phyloP scores from a whole-genome alignment of 2,329 filamentous ascomycete genomes.

The Arthrobotrys conoides region DNA sequence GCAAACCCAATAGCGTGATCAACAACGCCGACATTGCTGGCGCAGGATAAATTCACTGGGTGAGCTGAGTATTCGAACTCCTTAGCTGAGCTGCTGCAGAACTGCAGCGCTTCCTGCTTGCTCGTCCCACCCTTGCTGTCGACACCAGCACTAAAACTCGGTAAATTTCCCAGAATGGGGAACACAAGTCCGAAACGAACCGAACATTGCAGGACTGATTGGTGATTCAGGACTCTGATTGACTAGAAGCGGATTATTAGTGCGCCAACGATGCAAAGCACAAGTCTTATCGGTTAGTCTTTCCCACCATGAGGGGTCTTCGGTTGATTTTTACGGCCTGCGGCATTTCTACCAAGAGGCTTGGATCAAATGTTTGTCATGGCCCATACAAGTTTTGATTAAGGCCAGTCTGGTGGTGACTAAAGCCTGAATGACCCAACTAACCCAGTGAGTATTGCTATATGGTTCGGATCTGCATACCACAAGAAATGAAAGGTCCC shows the following conservation, averaged over 20 bases:
- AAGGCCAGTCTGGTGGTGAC: conserved; percentile 12
- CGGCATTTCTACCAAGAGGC: conserved; percentile 30
- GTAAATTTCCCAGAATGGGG: conserved; percentile 52
- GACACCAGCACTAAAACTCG: conserved; percentile 42
- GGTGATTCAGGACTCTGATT: conserved; percentile 20
- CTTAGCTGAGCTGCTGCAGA: conserved; percentile 55
- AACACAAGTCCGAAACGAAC: conserved; percentile 47
- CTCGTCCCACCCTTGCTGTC: conserved; percentile 22
- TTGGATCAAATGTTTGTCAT: neutral
- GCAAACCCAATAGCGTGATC: conserved; percentile 32
- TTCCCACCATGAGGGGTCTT: conserved; percentile 6
- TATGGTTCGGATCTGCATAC: conserved; percentile 26
- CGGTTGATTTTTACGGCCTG: conserved; percentile 19
- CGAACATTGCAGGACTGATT: conserved; percentile 37
- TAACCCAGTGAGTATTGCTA: conserved; percentile 10
- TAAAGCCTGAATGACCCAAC: conserved; percentile 10
- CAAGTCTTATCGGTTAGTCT: conserved; percentile 34
- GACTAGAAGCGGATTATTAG: conserved; percentile 39
- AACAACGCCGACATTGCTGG: conserved; percentile 29
- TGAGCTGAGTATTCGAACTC: conserved; percentile 48
- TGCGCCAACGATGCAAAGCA: conserved; percentile 20
- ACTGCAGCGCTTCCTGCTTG: conserved; percentile 36
- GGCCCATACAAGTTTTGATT: neutral
- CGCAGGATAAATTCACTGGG: conserved; percentile 27
- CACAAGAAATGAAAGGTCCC: conserved; percentile 14